Percentiles rank a stretch among this genome's conserved stretches.
Conservation (phyloP, 768 basidiomycete species). For the Goffeauzyma gilvescens region DNA sequence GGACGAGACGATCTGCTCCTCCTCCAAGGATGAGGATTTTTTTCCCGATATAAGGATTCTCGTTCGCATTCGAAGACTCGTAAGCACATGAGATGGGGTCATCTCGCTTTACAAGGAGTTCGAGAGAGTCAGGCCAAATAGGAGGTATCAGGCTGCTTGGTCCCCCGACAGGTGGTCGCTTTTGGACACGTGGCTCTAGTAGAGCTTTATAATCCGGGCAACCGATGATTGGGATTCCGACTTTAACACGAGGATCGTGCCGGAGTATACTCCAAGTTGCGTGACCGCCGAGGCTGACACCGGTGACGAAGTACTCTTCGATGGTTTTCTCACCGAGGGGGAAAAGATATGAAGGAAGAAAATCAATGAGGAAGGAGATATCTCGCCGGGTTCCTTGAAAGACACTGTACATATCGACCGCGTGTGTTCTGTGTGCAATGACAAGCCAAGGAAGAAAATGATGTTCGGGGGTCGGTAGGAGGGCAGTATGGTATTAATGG, state of each 20-base stretch:
- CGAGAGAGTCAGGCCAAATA: conserved; percentile 40
- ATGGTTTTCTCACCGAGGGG: conserved; percentile 46
- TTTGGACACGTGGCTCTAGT: conserved; percentile 37
- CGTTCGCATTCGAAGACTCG: conserved; percentile 26
- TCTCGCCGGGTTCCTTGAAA: conserved; percentile 35
- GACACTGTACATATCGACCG: conserved; percentile 39
- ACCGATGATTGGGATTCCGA: conserved; percentile 43
- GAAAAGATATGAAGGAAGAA: conserved; percentile 54
- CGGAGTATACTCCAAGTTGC: conserved; percentile 53
- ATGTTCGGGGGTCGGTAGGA: background rate
- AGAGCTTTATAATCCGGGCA: conserved; percentile 51
- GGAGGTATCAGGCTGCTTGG: conserved; percentile 36
- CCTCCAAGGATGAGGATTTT: conserved; percentile 57
- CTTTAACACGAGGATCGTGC: conserved; percentile 36
- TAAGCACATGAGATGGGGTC: conserved; percentile 39
- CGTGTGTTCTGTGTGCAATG: too few relatives aligned
- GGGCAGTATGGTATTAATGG: background rate
- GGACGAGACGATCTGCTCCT: conserved; percentile 46
- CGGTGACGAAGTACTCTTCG: conserved; percentile 50
- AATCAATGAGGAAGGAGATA: conserved; percentile 62
- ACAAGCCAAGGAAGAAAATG: too few relatives aligned
- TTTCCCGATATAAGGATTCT: conserved; percentile 46
- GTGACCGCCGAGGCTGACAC: conserved; percentile 70
- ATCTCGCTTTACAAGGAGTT: conserved; percentile 33
- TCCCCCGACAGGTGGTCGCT: conserved; percentile 32